These are phyloP conservation scores for Lizonia empirigonia DNA, from an alignment of 2,329 filamentous ascomycete genomes.

Conservation along the genomic window DNA sequence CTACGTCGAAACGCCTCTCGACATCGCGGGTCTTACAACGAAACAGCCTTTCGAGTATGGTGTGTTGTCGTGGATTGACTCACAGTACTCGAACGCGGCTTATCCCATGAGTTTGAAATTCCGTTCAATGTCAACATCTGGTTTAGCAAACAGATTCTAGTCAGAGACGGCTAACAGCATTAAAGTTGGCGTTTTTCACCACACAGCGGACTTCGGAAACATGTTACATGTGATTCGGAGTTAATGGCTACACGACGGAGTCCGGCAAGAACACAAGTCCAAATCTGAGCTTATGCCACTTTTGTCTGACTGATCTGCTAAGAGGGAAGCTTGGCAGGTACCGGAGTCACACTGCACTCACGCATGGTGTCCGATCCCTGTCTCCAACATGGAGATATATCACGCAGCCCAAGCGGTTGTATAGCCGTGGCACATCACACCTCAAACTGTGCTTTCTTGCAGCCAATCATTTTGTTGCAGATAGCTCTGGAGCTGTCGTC, in stretches of 20 bases:
- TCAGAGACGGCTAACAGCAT: no score
- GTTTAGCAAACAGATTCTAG: background rate
- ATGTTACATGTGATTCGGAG: background rate
- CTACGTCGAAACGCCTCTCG: background rate
- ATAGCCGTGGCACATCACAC: background rate
- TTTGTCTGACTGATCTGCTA: constrained; percentile 3
- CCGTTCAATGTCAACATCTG: background rate
- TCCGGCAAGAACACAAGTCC: background rate
- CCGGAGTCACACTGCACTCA: background rate
- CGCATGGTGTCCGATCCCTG: background rate
- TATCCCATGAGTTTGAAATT: constrained; percentile 6
- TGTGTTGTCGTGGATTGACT: background rate
- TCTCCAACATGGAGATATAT: constrained; percentile 1
- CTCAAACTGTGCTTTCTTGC: background rate
- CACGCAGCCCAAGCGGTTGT: background rate
- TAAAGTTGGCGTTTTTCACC: background rate
- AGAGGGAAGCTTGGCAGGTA: constrained; percentile 3
- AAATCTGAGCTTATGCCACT: background rate
- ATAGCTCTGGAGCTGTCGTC: constrained; percentile 15
- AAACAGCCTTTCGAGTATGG: constrained; percentile 9
- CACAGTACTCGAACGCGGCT: background rate
- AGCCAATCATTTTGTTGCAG: background rate
- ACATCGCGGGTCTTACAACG: background rate
- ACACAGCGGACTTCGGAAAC: background rate
- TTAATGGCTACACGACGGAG: background rate